A percentile compares a stretch with the other conserved stretches of the same genome.
Conservation (phyloP, 805 yeast species). For the Teunomyces aglyptinius region DNA sequence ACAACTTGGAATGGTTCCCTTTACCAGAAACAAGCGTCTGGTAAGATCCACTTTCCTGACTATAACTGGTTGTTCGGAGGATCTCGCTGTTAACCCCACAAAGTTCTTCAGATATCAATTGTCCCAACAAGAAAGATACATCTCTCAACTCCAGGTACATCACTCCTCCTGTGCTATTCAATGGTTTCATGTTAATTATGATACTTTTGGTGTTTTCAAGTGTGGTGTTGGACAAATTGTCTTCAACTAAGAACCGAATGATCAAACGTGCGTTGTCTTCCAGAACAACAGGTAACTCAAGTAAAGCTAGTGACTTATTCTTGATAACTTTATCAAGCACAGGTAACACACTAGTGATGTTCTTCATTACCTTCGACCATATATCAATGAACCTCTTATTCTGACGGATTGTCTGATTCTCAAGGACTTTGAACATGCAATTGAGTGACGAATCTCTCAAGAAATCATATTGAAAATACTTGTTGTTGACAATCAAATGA, state of each 20-base stretch:
- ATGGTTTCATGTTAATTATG: no score
- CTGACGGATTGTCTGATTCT: slow-evolving; percentile 60
- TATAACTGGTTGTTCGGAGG: slow-evolving; percentile 27
- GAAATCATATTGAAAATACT: slow-evolving; percentile 69
- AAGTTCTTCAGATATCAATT: no score
- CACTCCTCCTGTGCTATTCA: no score
- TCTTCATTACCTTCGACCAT: slow-evolving; percentile 71
- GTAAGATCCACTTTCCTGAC: slow-evolving; percentile 53
- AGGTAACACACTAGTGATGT: slow-evolving; percentile 70
- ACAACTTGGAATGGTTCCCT: slow-evolving; percentile 82
- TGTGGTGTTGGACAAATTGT: slow-evolving; percentile 60
- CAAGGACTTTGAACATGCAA: slow-evolving; percentile 58
- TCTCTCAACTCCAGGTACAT: no score
- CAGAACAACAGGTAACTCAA: slow-evolving; percentile 61
- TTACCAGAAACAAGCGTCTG: slow-evolving; percentile 71
- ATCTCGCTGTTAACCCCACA: slow-evolving; percentile 33
- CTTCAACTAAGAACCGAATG: slow-evolving; percentile 69
- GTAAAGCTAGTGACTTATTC: slow-evolving; percentile 13
- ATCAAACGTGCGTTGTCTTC: slow-evolving; percentile 58
- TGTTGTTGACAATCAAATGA: slow-evolving; percentile 62
- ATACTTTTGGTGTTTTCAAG: no score
- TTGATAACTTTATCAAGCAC: slow-evolving; percentile 42
- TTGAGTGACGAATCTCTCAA: slow-evolving; percentile 73
- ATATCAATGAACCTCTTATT: slow-evolving; percentile 76
- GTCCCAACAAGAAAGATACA: no score